A percentile compares a stretch with the other conserved stretches of the same genome.
Conservation (phyloP, 1,284 basidiomycete genomes). For the Phlebopus sp. region DNA sequence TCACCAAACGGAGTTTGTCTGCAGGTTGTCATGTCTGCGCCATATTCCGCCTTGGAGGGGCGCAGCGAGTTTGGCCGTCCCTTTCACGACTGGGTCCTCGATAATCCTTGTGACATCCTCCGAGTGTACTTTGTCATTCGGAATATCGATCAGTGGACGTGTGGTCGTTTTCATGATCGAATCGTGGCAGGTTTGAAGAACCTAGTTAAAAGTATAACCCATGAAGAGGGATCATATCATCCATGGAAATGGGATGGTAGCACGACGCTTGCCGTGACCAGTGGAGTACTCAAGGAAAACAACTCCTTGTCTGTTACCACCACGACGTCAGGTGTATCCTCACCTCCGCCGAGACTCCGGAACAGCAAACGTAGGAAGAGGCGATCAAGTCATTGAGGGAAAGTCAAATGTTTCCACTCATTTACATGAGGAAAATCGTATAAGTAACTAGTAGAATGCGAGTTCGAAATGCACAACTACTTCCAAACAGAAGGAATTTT, state of each 20-base stretch:
- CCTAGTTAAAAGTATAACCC: constrained; percentile 34
- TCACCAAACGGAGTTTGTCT: constrained; percentile 1
- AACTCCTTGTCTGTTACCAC: constrained; percentile 26
- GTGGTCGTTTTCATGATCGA: constrained; percentile 38
- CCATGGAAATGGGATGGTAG: constrained; percentile 50
- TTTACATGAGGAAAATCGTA: background rate
- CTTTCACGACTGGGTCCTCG: constrained; percentile 51
- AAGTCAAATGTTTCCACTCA: background rate
- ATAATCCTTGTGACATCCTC: constrained; percentile 44
- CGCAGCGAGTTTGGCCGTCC: constrained; percentile 17
- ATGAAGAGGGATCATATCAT: constrained; percentile 33
- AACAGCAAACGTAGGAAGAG: constrained; percentile 27
- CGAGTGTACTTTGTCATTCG: constrained; percentile 51
- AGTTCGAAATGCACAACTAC: constrained; percentile 13
- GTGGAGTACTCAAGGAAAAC: constrained; percentile 35
- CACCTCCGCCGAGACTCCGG: constrained; percentile 22
- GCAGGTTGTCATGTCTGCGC: constrained; percentile 49
- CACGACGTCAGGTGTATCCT: constrained; percentile 23
- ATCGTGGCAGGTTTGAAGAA: constrained; percentile 39
- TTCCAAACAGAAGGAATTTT: constrained; percentile 85
- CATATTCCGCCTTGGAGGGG: constrained; percentile 36
- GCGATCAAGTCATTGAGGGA: constrained; percentile 25
- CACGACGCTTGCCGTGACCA: constrained; percentile 19
- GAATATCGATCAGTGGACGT: constrained; percentile 55
- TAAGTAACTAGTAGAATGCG: constrained; percentile 12